These are phyloP conservation scores for Hanseniaspora mollemarum DNA, from an alignment of 805 yeast genomes.

Conservation along the genomic window DNA sequence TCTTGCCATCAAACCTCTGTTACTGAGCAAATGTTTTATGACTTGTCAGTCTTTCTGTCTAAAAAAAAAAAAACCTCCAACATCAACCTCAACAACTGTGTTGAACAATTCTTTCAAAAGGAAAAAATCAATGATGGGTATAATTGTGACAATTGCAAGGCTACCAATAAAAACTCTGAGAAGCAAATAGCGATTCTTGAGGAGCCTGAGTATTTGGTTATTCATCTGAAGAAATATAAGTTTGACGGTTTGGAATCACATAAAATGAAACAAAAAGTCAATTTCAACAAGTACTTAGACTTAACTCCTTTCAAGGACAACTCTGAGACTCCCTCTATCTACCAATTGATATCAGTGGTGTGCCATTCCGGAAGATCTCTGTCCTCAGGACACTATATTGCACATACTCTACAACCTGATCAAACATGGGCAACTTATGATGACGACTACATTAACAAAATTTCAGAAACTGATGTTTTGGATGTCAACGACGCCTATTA, in stretches of 20 bases:
- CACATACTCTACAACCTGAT: constrained; percentile 85
- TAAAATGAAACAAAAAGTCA: constrained; percentile 77
- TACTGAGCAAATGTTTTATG: constrained; percentile 89
- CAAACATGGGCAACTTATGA: constrained; percentile 90
- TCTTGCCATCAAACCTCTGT: constrained; percentile 71
- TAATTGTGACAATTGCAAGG: constrained; percentile 75
- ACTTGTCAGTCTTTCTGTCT: constrained; percentile 69
- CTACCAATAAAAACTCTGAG: constrained; percentile 66
- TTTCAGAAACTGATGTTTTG: constrained; percentile 61
- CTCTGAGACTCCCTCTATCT: constrained; percentile 37
- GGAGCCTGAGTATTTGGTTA: constrained; percentile 77
- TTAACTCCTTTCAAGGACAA: constrained; percentile 46
- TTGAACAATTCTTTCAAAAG: constrained; percentile 69
- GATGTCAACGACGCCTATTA: constrained; percentile 74
- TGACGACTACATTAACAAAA: constrained; percentile 73
- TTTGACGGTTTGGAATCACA: constrained; percentile 69
- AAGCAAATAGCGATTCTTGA: constrained; percentile 52
- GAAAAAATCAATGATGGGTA: constrained; percentile 74
- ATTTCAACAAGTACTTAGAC: constrained; percentile 68
- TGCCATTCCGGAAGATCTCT: constrained; percentile 92
- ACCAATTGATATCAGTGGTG: constrained; percentile 70
- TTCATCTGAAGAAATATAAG: constrained; percentile 84
- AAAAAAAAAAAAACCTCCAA: constrained; percentile 33
- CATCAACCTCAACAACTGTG: constrained; percentile 62
- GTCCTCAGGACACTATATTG: constrained; percentile 84